Conservation (phyloP, 2,329 filamentous ascomycete genomes). For the Orbilia quercus region DNA sequence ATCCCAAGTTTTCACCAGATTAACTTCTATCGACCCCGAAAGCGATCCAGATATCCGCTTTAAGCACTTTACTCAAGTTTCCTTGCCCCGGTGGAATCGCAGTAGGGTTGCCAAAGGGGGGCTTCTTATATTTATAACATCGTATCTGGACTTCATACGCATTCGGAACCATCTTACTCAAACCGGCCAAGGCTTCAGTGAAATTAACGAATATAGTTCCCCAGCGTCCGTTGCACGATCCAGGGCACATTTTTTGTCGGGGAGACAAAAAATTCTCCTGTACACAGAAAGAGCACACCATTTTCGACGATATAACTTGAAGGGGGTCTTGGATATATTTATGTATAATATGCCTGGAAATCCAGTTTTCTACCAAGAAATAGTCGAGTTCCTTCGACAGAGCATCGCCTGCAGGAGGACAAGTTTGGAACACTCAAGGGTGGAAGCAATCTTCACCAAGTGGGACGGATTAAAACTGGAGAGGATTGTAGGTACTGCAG, state of each 20-base stretch:
- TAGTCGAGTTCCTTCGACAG: slow-evolving; percentile 75
- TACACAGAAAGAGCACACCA: slow-evolving; percentile 98
- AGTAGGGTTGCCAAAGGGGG: slow-evolving; percentile 67
- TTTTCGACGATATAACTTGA: slow-evolving; percentile 86
- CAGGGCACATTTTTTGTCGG: slow-evolving; percentile 85
- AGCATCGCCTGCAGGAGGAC: slow-evolving; percentile 69
- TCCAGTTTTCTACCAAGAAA: slow-evolving; percentile 80
- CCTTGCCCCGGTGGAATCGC: slow-evolving; percentile 77
- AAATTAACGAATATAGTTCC: slow-evolving; percentile 88
- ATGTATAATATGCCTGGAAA: slow-evolving; percentile 94
- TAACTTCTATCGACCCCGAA: slow-evolving; percentile 76
- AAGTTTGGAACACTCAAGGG: slow-evolving; percentile 67
- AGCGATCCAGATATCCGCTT: slow-evolving; percentile 89
- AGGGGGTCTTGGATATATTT: slow-evolving; percentile 83
- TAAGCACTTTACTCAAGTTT: slow-evolving; percentile 84
- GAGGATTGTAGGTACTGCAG: slow-evolving; percentile 82
- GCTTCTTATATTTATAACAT: slow-evolving; percentile 87
- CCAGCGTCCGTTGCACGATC: slow-evolving; percentile 82
- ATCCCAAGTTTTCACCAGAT: slow-evolving; percentile 89
- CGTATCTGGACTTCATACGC: slow-evolving; percentile 93
- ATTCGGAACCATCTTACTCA: slow-evolving; percentile 85
- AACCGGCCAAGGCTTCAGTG: slow-evolving; percentile 73
- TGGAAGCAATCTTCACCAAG: slow-evolving; percentile 78
- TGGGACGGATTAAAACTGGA: slow-evolving; percentile 92
- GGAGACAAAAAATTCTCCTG: slow-evolving; percentile 82